A percentile compares a stretch with the other conserved stretches of the same genome.
phyloP scores from a whole-genome alignment of 2,329 filamentous ascomycete species.

The Lachnellula willkommii region DNA sequence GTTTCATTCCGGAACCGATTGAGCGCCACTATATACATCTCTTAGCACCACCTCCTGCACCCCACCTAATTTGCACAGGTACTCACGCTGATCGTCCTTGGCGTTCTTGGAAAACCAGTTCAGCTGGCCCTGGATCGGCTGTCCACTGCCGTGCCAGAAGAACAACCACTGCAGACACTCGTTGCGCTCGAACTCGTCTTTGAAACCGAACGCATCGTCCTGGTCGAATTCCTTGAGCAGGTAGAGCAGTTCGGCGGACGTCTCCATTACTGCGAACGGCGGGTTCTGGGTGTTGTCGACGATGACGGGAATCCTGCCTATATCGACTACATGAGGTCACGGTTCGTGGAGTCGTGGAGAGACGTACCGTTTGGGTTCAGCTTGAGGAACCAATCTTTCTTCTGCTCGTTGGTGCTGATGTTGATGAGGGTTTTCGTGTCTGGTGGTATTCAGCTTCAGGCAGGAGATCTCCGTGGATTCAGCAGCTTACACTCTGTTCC shows the following conservation, averaged over 20 bases:
- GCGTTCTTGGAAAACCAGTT: constrained; percentile 8
- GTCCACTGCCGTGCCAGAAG: constrained; percentile 44
- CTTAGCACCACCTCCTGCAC: not conserved
- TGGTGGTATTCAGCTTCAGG: constrained; percentile 34
- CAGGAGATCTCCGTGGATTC: constrained; percentile 27
- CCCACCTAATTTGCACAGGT: not conserved
- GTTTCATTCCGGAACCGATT: constrained; percentile 48
- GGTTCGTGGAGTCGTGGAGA: not conserved
- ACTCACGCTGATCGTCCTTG: constrained; percentile 1
- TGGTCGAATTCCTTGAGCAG: constrained; percentile 45
- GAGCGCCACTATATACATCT: constrained; percentile 36
- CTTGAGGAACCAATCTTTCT: constrained; percentile 49
- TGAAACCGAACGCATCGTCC: constrained; percentile 46
- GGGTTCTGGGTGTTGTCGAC: constrained; percentile 44
- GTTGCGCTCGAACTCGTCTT: constrained; percentile 44
- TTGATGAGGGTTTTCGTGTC: constrained; percentile 11
- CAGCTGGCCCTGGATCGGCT: constrained; percentile 4
- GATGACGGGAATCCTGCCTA: constrained; percentile 43
- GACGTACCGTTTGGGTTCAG: constrained; percentile 40
- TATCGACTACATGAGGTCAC: constrained; percentile 14
- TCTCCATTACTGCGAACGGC: constrained; percentile 49
- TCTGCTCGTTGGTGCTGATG: constrained; percentile 44
- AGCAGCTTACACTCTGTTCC: constrained; percentile 37
- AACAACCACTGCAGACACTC: constrained; percentile 48
- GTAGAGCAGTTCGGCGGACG: constrained; percentile 48